Conservation (phyloP, 139 green algal genomes). For the Raphidocelis subcapitata region DNA sequence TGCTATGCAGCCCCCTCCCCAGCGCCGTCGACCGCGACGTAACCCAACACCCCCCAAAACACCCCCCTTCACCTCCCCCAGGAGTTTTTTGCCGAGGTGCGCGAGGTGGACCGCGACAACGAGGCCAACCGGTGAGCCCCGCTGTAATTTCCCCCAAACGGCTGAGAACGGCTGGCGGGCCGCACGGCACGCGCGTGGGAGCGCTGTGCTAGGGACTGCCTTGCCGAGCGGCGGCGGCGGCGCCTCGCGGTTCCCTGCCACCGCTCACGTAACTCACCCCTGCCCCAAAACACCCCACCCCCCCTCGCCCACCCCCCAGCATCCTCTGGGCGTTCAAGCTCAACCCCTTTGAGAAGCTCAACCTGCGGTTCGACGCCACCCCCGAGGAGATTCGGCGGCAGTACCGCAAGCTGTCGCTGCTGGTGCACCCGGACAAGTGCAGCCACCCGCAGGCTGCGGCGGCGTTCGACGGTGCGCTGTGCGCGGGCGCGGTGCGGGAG, state of each 20-base stretch:
- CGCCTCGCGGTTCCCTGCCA: no score
- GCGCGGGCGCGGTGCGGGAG: no score
- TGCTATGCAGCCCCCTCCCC: no score
- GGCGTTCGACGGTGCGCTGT: conserved; percentile 81
- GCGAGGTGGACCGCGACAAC: conserved; percentile 89
- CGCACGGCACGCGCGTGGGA: no score
- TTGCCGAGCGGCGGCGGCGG: no score
- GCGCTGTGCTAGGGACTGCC: no score
- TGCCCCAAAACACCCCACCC: neutral
- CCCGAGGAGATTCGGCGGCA: conserved; percentile 79
- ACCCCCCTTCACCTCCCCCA: neutral
- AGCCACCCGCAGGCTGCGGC: conserved; percentile 69
- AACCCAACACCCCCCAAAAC: no score
- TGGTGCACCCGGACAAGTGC: conserved; percentile 94
- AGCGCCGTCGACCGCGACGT: no score
- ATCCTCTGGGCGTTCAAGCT: conserved; percentile 95
- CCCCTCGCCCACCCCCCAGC: conserved; percentile 25
- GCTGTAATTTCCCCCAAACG: no score
- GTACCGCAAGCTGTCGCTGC: conserved; percentile 88
- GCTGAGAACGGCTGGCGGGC: no score
- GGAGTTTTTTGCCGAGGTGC: conserved; percentile 85
- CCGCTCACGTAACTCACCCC: no score
- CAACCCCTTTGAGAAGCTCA: conserved; percentile 95
- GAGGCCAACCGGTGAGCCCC: conserved; percentile 73
- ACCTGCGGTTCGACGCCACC: conserved; percentile 78